Evolutionary conservation across 75 land plant species (phyloP).

Genomic region (Sequoiadendron giganteum): DNA sequence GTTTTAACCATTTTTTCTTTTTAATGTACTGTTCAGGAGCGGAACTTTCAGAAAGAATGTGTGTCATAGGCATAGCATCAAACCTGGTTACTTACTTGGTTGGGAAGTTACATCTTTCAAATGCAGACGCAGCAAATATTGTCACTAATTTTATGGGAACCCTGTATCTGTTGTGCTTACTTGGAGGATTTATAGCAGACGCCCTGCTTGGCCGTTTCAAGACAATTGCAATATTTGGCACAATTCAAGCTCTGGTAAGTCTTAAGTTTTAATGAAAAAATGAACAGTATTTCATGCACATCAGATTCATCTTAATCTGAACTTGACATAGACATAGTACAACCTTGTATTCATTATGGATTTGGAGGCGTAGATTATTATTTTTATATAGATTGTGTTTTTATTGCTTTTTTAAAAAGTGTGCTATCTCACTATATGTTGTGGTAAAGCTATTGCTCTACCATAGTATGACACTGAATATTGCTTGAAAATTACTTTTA

Average conservation of each 20-base stretch:
- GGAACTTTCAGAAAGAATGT: conserved; percentile 54
- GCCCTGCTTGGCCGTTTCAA: conserved; percentile 66
- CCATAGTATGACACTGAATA: background rate
- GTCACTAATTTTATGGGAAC: conserved; percentile 82
- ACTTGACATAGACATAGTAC: background rate
- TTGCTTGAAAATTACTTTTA: background rate
- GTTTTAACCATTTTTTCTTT: background rate
- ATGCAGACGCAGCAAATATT: conserved; percentile 60
- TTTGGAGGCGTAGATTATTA: background rate
- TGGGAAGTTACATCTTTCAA: conserved; percentile 51
- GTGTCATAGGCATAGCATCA: conserved; percentile 56
- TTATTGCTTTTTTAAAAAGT: background rate
- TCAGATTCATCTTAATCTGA: background rate
- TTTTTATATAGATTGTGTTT: background rate
- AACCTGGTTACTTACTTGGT: conserved; percentile 68
- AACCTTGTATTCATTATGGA: background rate
- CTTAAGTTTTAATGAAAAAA: background rate
- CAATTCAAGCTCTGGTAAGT: conserved; percentile 64
- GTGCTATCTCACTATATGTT: background rate
- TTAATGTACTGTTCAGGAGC: conserved; percentile 29
- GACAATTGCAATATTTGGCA: conserved; percentile 58
- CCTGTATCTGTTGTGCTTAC: conserved; percentile 52
- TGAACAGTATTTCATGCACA: background rate
- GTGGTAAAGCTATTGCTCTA: background rate
- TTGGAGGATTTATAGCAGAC: conserved; percentile 79